phyloP scores from a whole-genome alignment of 495 filamentous ascomycete genomes.

The Pseudomonodictys pantanalensis region DNA sequence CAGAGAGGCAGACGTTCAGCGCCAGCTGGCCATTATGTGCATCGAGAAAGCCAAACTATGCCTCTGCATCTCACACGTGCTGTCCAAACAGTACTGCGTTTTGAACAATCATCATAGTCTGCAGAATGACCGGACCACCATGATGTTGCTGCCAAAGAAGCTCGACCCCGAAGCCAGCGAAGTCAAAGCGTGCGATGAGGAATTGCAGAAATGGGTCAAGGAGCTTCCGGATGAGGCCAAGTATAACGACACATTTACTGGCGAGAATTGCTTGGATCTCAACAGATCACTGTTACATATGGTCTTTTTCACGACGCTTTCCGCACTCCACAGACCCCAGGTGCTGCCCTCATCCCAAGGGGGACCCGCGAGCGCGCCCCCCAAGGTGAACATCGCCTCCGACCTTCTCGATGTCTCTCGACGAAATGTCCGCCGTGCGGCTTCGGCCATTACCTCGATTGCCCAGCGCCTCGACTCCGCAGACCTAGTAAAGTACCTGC shows the following conservation, averaged over 20 bases:
- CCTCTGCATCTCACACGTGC: constrained; percentile 76
- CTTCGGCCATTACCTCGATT: constrained; percentile 75
- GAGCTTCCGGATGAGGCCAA: constrained; percentile 66
- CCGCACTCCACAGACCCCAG: constrained; percentile 82
- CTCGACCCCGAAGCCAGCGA: constrained; percentile 70
- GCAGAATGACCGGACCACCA: constrained; percentile 63
- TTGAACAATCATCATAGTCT: constrained; percentile 71
- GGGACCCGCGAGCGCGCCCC: constrained; percentile 52
- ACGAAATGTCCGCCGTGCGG: constrained; percentile 72
- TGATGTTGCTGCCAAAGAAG: constrained; percentile 89
- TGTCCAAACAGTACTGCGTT: constrained; percentile 85
- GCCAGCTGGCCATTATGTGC: constrained; percentile 77
- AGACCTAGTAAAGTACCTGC: constrained; percentile 71
- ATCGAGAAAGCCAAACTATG: constrained; percentile 90
- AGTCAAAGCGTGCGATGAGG: constrained; percentile 68
- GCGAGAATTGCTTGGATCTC: constrained; percentile 59
- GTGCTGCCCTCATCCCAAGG: constrained; percentile 62
- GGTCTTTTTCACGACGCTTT: constrained; percentile 83
- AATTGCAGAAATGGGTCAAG: constrained; percentile 69
- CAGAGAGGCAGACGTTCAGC: constrained; percentile 62
- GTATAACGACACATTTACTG: constrained; percentile 51
- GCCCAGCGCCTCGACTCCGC: constrained; percentile 66
- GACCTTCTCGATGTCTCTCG: constrained; percentile 76
- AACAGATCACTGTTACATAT: constrained; percentile 80
- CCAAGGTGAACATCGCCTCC: constrained; percentile 49